Percentiles rank a stretch among this genome's conserved stretches.
These are phyloP conservation scores for Solanum piurae DNA, from an alignment of 257 asterid genomes.

Conservation along the genomic window DNA sequence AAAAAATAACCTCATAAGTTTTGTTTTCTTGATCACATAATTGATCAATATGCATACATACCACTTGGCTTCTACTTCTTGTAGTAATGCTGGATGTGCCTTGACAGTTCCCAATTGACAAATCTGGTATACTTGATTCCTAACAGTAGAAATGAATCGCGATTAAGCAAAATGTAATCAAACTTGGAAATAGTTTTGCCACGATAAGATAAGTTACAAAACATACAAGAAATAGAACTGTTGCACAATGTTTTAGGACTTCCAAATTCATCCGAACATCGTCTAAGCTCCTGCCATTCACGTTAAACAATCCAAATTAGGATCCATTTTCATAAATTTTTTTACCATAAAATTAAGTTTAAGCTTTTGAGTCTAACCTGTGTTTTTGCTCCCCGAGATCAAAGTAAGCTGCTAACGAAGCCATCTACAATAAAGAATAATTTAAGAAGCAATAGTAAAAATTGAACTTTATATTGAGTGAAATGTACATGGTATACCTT, in stretches of 20 bases:
- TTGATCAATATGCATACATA: constrained; percentile 23
- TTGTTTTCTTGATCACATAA: neutral
- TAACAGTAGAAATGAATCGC: neutral
- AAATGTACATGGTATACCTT: constrained; percentile 36
- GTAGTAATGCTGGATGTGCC: constrained; percentile 38
- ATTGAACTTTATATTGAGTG: neutral
- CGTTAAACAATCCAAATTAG: neutral
- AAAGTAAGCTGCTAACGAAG: constrained; percentile 78
- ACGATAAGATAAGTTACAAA: neutral
- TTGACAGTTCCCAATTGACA: constrained; percentile 27
- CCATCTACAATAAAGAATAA: constrained; percentile 45
- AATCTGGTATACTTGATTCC: constrained; percentile 80
- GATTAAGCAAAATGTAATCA: neutral
- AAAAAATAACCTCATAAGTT: neutral
- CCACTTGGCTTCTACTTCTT: constrained; percentile 66
- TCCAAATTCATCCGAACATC: constrained; percentile 92
- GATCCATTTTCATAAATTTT: neutral
- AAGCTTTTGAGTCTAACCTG: constrained; percentile 28
- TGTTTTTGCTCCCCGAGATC: constrained; percentile 91
- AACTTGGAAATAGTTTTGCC: neutral
- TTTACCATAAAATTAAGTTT: neutral
- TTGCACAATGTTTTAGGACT: constrained; percentile 92
- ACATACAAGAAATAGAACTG: constrained; percentile 71
- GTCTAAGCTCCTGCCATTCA: constrained; percentile 65
- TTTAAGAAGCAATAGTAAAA: neutral